Evolutionary conservation across 108 stramenopile species (phyloP).

Genomic region (Bacterosira constricta): DNA sequence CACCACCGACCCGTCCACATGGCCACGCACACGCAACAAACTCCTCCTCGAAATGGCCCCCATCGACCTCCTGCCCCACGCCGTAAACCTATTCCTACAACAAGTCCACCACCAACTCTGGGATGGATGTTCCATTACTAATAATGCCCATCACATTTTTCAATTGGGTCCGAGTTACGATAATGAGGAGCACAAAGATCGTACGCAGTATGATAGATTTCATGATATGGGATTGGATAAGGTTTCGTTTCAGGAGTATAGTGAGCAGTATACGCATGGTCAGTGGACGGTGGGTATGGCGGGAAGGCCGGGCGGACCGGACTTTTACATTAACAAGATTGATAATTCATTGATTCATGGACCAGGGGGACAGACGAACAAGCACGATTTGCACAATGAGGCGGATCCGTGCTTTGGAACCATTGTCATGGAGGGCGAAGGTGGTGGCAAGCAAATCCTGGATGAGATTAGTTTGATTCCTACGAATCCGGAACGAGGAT

Average conservation of each 20-base stretch:
- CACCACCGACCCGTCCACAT: slow-evolving; percentile 12
- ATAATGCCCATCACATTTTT: slow-evolving; percentile 77
- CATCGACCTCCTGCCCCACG: slow-evolving; percentile 76
- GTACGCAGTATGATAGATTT: slow-evolving; percentile 19
- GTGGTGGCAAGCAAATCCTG: slow-evolving; percentile 52
- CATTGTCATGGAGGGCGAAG: too few species aligned
- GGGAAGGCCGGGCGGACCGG: slow-evolving; percentile 90
- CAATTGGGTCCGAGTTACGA: slow-evolving; percentile 50
- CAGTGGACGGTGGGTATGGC: slow-evolving; percentile 85
- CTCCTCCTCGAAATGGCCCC: slow-evolving; percentile 77
- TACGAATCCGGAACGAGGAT: too few species aligned
- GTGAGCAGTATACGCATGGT: slow-evolving; percentile 63
- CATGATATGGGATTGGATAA: slow-evolving; percentile 41
- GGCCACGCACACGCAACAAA: slow-evolving; percentile 12
- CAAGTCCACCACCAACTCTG: slow-evolving; percentile 84
- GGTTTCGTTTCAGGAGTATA: slow-evolving; percentile 85
- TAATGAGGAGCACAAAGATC: not conserved
- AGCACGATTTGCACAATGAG: slow-evolving; percentile 76
- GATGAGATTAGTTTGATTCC: slow-evolving; percentile 26
- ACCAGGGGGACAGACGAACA: slow-evolving; percentile 74
- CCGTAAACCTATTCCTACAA: slow-evolving; percentile 82
- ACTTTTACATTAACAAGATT: slow-evolving; percentile 89
- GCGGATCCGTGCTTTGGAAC: slow-evolving; percentile 91
- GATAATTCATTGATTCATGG: slow-evolving; percentile 89
- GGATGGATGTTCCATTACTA: slow-evolving; percentile 62